phyloP scores from a whole-genome alignment of 1,139 yeast species.

The Entelexis sorbosivorans region DNA sequence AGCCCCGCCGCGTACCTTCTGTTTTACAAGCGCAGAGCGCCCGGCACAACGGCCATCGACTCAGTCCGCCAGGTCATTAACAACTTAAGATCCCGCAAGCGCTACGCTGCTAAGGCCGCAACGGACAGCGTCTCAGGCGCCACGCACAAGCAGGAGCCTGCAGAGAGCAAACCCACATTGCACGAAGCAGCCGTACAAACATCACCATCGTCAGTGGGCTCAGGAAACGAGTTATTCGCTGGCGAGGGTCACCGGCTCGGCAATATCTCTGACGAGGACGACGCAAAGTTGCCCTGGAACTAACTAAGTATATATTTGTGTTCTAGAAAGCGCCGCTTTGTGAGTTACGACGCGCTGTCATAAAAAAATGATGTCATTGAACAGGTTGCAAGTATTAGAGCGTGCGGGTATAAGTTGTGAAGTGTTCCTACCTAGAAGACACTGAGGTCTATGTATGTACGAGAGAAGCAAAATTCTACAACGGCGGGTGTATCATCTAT shows the following conservation, averaged over 20 bases:
- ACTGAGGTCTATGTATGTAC: too few relatives aligned
- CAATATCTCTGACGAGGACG: neutral
- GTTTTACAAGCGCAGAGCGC: conserved; percentile 59
- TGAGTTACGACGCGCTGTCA: too few relatives aligned
- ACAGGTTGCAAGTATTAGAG: too few relatives aligned
- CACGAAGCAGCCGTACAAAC: neutral
- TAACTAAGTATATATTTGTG: neutral
- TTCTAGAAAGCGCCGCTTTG: too few relatives aligned
- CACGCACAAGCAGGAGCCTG: too few relatives aligned
- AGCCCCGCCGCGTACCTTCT: conserved; percentile 78
- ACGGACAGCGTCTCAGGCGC: neutral
- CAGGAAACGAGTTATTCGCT: neutral
- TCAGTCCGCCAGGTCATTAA: neutral
- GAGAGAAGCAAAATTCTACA: too few relatives aligned
- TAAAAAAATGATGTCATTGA: too few relatives aligned
- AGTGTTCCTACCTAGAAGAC: too few relatives aligned
- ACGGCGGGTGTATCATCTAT: neutral
- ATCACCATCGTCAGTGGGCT: neutral
- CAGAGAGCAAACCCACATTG: neutral
- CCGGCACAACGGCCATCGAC: neutral
- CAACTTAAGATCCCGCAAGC: neutral
- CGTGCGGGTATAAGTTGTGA: too few relatives aligned
- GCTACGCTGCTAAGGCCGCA: neutral
- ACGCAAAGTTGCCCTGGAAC: conserved; percentile 1
- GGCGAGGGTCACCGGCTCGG: conserved; percentile 11